Evolutionary conservation across 176 grass and related monocot species (phyloP).

Genomic region (Hordeum marinum): DNA sequence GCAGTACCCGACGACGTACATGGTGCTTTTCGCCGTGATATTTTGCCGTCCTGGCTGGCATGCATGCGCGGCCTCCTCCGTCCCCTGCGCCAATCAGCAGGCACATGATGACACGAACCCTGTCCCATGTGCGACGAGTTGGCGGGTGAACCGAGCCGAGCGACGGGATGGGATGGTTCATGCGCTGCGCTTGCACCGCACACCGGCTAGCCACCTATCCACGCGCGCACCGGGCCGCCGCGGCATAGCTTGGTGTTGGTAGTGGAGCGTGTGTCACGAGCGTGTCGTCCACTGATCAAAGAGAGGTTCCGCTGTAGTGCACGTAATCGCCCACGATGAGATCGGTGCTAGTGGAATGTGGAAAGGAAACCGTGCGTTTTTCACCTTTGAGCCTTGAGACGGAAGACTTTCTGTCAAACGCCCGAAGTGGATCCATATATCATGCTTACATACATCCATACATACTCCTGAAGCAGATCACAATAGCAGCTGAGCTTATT

Average conservation of each 20-base stretch:
- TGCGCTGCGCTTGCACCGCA: not conserved
- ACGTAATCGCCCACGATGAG: not conserved
- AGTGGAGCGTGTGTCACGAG: not conserved
- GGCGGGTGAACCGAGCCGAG: no score
- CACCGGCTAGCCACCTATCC: not conserved
- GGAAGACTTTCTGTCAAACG: not conserved
- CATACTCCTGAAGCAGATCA: no score
- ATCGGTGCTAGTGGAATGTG: not conserved
- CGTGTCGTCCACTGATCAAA: not conserved
- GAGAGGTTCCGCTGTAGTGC: not conserved
- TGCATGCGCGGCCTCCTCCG: not conserved
- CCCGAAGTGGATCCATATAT: not conserved
- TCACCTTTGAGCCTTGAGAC: not conserved
- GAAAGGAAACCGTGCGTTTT: not conserved
- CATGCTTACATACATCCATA: not conserved
- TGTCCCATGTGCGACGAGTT: no score
- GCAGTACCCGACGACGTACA: not conserved
- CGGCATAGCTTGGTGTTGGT: not conserved
- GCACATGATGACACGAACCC: not conserved
- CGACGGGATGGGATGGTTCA: not conserved
- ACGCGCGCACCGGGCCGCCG: no score
- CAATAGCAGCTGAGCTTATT: no score
- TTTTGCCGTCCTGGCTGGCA: not conserved
- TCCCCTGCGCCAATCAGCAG: not conserved
- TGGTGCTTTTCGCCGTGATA: not conserved